phyloP scores from a whole-genome alignment of 2,329 filamentous ascomycete genomes.

The Fusarium sublunatum region DNA sequence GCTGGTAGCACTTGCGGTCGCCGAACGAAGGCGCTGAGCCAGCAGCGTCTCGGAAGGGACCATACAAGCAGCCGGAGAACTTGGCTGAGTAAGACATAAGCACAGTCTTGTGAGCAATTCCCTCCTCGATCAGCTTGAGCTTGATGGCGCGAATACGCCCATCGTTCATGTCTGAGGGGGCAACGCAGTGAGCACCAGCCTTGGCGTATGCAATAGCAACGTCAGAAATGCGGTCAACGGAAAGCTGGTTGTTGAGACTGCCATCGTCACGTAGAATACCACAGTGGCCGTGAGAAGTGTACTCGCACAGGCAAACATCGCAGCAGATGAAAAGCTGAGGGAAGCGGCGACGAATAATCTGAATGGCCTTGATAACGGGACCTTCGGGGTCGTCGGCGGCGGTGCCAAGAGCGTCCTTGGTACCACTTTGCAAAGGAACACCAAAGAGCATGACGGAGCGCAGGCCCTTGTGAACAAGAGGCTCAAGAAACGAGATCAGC shows the following conservation, averaged over 20 bases:
- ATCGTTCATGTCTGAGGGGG: conserved; percentile 99
- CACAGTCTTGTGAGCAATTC: conserved; percentile 88
- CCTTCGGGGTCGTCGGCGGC: conserved; percentile 92
- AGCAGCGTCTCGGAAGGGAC: conserved; percentile 95
- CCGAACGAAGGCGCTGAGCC: conserved; percentile 92
- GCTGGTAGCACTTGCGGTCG: conserved; percentile 95
- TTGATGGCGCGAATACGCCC: conserved; percentile 97
- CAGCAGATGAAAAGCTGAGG: conserved; percentile 90
- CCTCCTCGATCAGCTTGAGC: conserved; percentile 94
- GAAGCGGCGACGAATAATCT: conserved; percentile 84
- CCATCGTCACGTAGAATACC: conserved; percentile 95
- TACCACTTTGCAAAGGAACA: conserved; percentile 82
- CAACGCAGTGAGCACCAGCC: conserved; percentile 95
- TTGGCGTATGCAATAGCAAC: conserved; percentile 98
- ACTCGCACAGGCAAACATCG: conserved; percentile 98
- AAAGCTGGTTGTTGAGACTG: conserved; percentile 90
- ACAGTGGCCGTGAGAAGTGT: conserved; percentile 97
- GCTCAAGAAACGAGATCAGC: conserved; percentile 83
- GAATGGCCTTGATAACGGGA: conserved; percentile 89
- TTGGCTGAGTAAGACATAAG: conserved; percentile 99
- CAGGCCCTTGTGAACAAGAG: conserved; percentile 89
- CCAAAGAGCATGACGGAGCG: conserved; percentile 96
- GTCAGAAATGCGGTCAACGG: conserved; percentile 93
- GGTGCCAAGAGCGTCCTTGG: conserved; percentile 92
- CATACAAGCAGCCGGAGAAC: conserved; percentile 96